Evolutionary conservation across 1,139 yeast genomes (phyloP).

Genomic region (Meyerozyma sp.): DNA sequence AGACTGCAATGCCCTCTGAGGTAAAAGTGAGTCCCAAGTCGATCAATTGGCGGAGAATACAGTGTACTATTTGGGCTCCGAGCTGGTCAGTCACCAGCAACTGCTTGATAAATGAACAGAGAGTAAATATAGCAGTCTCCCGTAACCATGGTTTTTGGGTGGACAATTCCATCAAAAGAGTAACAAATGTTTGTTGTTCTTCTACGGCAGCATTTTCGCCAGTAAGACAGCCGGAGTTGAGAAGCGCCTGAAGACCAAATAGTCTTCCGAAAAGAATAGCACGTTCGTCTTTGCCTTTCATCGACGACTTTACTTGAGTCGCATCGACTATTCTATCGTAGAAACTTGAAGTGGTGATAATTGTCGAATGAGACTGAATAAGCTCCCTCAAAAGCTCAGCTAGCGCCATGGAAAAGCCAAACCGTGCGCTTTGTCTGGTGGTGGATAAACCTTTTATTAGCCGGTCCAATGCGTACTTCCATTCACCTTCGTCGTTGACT

Average conservation of each 20-base stretch:
- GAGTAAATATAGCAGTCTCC: conserved; percentile 71
- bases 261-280: conserved; percentile 76
- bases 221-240: conserved; percentile 43
- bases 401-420: conserved; percentile 86
- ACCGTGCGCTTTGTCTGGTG: conserved; percentile 74
- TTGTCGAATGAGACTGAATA: conserved; percentile 15
- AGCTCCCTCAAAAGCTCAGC: conserved; percentile 64
- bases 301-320: conserved; percentile 43
- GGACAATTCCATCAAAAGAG: conserved; percentile 54
- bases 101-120: conserved; percentile 44
- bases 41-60: conserved; percentile 40
- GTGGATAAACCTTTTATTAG: conserved; percentile 78
- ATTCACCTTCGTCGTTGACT: conserved; percentile 49
- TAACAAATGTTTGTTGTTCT: conserved; percentile 35
- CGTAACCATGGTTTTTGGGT: conserved; percentile 75
- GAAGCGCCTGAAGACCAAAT: conserved; percentile 76
- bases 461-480: conserved; percentile 78
- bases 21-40: conserved; percentile 56
- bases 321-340: conserved; percentile 39
- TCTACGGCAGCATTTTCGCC: conserved; percentile 17
- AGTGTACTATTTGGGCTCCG: conserved; percentile 20
- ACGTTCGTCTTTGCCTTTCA: conserved; percentile 79
- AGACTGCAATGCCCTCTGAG: conserved; percentile 77
- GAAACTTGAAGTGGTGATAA: conserved; percentile 27
- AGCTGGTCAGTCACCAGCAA: conserved; percentile 12